Evolutionary conservation across 257 asterid genomes (phyloP), one percentile per base, ranked within the genome.

Genomic region (Penstemon newberryi): DNA sequence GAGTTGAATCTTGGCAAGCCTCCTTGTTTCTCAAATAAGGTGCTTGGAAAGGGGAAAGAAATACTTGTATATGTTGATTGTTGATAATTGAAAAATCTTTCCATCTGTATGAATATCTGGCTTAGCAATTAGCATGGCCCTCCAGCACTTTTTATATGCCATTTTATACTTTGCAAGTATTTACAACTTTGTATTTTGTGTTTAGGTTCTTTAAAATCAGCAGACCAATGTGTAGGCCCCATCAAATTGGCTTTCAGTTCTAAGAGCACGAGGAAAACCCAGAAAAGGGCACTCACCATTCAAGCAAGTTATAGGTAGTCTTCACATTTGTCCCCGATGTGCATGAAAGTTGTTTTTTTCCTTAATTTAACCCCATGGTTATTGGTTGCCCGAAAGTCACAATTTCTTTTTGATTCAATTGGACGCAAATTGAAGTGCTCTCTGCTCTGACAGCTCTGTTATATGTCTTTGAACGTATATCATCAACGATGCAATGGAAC

Each of bases 291-390:
- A 64, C 85, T 87, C 77, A 54, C 76, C 11, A 69, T 89, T 73
- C 88, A 73, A 80, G 95, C 96, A 58, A 73, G 82, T 75, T 84
- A 85, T 61, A 81, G 96, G 98, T 92, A 78, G 49, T 65, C 58
- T 62, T 60, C 62, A 47, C 33, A 51, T 52, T 65, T n/a, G 33
- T 11, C 33, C 37, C 57, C 49, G 18, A 37, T 15, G 44, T 50
- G 59, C 60, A 57, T 73, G 69, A 10, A 36, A 47, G 7, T 39
- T 47, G 45, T 13, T 42, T 52, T 9, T 40, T 15, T 69, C 19
- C 6, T 43, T 33, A 5, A 25, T 25, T 25, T 25, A 57, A 42
- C 58, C 37, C 51, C 36, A 11, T 63, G 7, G 46, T 53, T 63
- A 6, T 5, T 18, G 45, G 19, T 61, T 67, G n/a, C 19, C 38